phyloP scores from a whole-genome alignment of 1,284 basidiomycete genomes.

The Ustilago bromivora region DNA sequence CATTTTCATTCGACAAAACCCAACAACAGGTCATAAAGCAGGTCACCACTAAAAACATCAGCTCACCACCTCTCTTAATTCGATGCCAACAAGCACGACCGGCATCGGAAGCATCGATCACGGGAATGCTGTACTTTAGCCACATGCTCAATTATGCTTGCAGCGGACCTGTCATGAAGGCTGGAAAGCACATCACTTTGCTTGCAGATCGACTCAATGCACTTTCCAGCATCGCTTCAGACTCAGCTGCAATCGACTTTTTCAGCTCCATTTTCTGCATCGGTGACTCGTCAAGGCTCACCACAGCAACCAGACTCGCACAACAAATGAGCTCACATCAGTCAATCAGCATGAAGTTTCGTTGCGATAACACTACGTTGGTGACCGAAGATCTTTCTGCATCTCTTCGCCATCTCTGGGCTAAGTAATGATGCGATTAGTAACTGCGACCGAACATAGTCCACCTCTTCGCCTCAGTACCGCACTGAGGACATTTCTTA shows the following conservation, averaged over 20 bases:
- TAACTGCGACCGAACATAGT: constrained; percentile 69
- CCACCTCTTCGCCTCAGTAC: constrained; percentile 65
- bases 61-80: neutral
- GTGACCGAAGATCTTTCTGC: neutral
- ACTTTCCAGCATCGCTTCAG: too few relatives aligned
- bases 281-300: neutral
- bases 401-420: neutral
- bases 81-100: neutral
- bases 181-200: too few relatives aligned
- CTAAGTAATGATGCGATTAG: constrained; percentile 23
- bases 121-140: neutral
- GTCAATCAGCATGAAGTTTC: neutral
- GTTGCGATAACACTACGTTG: neutral
- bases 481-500: constrained; percentile 66
- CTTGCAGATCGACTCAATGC: too few relatives aligned
- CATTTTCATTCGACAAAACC: neutral
- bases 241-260: too few relatives aligned
- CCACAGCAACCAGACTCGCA: neutral
- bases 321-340: neutral
- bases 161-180: neutral
- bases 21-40: constrained; percentile 44
- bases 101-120: neutral
- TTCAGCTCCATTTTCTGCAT: too few relatives aligned
- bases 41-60: constrained; percentile 33
- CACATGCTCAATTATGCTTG: neutral